Conservation (phyloP, 139 green algal species). For the Haematococcus lacustris region DNA sequence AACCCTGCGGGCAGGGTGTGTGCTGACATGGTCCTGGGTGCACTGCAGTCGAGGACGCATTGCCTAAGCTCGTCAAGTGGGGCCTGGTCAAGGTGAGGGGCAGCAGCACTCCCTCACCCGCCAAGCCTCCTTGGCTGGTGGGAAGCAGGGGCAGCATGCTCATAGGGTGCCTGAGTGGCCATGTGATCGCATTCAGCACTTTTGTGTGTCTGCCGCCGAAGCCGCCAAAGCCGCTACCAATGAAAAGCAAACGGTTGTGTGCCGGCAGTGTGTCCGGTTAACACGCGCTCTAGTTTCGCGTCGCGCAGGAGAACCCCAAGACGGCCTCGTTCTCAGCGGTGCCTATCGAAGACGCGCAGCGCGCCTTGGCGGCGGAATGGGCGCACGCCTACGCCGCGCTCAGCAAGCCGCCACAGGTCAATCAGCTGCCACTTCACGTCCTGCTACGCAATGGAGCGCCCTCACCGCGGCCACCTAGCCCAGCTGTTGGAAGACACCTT, state of each 20-base stretch:
- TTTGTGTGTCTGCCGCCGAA: neutral
- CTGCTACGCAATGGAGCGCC: too few species aligned
- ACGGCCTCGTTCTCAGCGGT: neutral
- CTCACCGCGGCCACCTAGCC: too few species aligned
- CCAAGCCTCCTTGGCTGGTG: neutral
- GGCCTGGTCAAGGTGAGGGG: constrained; percentile 21
- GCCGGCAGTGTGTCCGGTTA: neutral
- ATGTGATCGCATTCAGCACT: neutral
- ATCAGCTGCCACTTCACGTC: neutral
- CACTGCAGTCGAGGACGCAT: constrained; percentile 30
- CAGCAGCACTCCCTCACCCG: neutral
- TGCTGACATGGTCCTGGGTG: too few species aligned
- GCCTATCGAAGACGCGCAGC: neutral
- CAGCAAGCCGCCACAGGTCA: neutral
- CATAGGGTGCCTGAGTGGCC: neutral
- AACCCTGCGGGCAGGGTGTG: too few species aligned
- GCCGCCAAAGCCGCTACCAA: neutral
- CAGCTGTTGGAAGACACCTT: too few species aligned
- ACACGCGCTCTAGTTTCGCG: neutral
- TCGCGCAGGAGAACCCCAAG: neutral
- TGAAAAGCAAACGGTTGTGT: neutral
- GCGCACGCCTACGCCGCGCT: neutral
- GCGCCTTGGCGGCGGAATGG: neutral
- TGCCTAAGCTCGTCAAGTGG: constrained; percentile 28
- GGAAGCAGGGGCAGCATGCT: neutral